Conservation (phyloP, 257 asterid genomes). For the Ocimum tenuiflorum region DNA sequence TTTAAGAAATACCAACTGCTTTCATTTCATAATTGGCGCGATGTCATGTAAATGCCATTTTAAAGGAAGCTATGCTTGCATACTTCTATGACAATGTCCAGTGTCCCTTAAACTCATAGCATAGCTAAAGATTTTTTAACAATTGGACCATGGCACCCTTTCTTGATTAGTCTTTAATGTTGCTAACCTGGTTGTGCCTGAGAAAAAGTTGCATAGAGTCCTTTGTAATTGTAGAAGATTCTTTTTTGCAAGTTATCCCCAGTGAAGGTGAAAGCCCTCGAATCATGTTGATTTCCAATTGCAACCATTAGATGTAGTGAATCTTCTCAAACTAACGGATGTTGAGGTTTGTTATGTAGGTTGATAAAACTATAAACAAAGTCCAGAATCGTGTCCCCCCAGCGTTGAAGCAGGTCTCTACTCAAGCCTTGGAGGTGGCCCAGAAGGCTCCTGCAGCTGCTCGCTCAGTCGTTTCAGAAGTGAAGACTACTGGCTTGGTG, state of each 20-base stretch:
- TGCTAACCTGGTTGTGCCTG: too few species aligned
- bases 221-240: background rate
- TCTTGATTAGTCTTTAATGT: too few species aligned
- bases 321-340: background rate
- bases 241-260: background rate
- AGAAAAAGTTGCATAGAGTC: background rate
- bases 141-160: background rate
- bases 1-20: background rate
- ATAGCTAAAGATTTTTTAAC: background rate
- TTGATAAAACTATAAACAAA: slow-evolving; percentile 63
- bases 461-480: slow-evolving; percentile 55
- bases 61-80: background rate
- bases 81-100: background rate
- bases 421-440: slow-evolving; percentile 45
- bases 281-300: background rate
- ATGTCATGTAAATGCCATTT: background rate
- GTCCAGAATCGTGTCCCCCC: slow-evolving; percentile 61
- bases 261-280: background rate
- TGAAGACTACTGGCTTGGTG: slow-evolving; percentile 57
- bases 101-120: too few species aligned
- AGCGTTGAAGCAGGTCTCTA: slow-evolving; percentile 44
- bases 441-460: slow-evolving; percentile 65
- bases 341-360: slow-evolving; percentile 25
- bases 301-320: background rate
- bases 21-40: background rate